These are phyloP conservation scores for Incumbomyces delicatus DNA, from an alignment of 2,329 filamentous ascomycete genomes.

Conservation along the genomic window DNA sequence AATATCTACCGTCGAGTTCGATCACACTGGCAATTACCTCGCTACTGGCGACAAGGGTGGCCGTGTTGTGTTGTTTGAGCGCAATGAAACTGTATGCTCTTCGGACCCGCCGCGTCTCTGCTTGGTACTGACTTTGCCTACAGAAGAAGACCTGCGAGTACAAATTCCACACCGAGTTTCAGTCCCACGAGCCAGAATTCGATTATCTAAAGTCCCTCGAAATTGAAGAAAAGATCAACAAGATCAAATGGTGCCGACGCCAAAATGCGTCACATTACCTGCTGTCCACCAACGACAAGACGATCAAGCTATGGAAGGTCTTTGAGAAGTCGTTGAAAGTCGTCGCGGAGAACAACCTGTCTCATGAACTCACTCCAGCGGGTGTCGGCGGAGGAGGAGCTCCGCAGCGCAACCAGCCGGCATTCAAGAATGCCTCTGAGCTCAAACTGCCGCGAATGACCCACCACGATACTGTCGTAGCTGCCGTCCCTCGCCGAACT, in stretches of 20 bases:
- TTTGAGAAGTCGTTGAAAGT: constrained; percentile 99
- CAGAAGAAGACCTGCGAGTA: constrained; percentile 99
- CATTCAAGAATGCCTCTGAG: constrained; percentile 71
- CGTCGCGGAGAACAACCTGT: constrained; percentile 96
- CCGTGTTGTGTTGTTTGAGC: constrained; percentile 44
- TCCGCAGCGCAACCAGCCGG: constrained; percentile 58
- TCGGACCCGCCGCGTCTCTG: not conserved
- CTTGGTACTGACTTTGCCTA: constrained; percentile 9
- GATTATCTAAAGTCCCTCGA: constrained; percentile 98
- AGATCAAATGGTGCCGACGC: constrained; percentile 98
- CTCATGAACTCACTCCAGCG: constrained; percentile 78
- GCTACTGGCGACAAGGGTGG: constrained; percentile 45
- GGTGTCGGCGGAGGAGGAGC: constrained; percentile 64
- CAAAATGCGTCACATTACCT: constrained; percentile 98
- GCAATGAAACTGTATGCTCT: constrained; percentile 80
- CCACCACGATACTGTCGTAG: constrained; percentile 96
- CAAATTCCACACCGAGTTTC: constrained; percentile 99
- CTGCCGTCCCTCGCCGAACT: constrained; percentile 86
- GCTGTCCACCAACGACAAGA: constrained; percentile 98
- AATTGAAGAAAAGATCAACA: constrained; percentile 99
- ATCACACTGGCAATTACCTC: constrained; percentile 43
- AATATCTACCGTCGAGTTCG: constrained; percentile 44
- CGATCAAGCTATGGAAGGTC: constrained; percentile 99
- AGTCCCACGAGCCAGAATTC: constrained; percentile 98
- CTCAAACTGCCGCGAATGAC: constrained; percentile 92